Percentiles rank a stretch among this genome's conserved stretches.
Evolutionary conservation across 2,329 filamentous ascomycete genomes (phyloP).

Genomic region (Gaeumannomyces tritici): DNA sequence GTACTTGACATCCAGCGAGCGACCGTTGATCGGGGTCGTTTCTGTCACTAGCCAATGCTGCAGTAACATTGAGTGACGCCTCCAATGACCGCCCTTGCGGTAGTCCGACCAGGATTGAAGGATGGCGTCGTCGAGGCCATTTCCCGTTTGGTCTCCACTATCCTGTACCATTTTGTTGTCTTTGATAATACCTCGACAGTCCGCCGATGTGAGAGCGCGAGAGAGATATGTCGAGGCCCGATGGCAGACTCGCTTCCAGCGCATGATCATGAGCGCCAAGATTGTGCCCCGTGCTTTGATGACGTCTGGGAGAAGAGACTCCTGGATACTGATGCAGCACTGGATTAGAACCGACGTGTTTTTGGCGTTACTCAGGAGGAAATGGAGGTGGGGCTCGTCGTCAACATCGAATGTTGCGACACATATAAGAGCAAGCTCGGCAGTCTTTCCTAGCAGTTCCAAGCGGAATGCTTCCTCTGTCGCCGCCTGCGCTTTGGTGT

Average conservation of each 20-base stretch:
- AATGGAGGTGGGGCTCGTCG: constrained; percentile 13
- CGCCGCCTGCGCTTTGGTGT: constrained; percentile 14
- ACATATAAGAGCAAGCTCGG: constrained; percentile 31
- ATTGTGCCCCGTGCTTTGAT: neutral
- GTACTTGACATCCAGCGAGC: constrained; percentile 26
- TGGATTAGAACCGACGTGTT: constrained; percentile 25
- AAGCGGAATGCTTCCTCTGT: constrained; percentile 16
- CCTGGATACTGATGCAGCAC: constrained; percentile 26
- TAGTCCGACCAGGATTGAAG: constrained; percentile 17
- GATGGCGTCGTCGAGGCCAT: constrained; percentile 17
- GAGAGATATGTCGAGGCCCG: too few relatives aligned
- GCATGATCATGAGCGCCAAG: constrained; percentile 10
- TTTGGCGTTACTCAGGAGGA: constrained; percentile 14
- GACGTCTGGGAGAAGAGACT: constrained; percentile 11
- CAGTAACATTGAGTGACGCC: neutral
- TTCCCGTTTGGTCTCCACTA: too few relatives aligned
- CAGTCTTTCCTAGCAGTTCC: constrained; percentile 20
- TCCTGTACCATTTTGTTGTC: too few relatives aligned
- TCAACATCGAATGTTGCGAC: constrained; percentile 35
- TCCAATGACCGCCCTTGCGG: constrained; percentile 3
- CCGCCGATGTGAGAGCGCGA: too few relatives aligned
- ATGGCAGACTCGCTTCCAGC: constrained; percentile 17
- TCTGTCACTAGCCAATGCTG: constrained; percentile 14
- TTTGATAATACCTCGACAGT: too few relatives aligned
- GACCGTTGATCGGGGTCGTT: neutral